Evolutionary conservation across 2,329 filamentous ascomycete genomes (phyloP).

Genomic region (Colletotrichum costaricense): DNA sequence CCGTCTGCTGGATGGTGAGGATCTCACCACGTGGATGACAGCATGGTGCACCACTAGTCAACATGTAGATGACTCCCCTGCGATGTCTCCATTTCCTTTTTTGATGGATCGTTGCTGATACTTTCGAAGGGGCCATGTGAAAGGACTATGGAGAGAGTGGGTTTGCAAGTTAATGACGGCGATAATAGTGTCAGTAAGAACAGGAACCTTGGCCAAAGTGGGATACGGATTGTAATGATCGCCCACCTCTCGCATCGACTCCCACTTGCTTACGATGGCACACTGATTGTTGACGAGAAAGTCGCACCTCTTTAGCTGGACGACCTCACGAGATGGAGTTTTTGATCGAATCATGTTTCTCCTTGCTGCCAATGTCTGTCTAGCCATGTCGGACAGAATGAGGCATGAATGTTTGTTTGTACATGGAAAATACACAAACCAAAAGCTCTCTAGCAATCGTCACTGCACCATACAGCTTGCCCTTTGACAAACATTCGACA

Average conservation of each 20-base stretch:
- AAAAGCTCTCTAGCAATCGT: not conserved
- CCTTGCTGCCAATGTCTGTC: not conserved
- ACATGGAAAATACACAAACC: constrained; percentile 3
- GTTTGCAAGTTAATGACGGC: no score
- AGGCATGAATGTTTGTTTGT: constrained; percentile 8
- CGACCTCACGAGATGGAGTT: not conserved
- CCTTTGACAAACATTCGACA: not conserved
- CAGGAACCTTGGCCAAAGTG: no score
- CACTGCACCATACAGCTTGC: constrained; percentile 3
- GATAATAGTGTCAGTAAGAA: no score
- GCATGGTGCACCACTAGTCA: no score
- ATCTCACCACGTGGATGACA: no score
- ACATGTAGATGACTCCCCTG: no score
- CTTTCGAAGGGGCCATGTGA: no score
- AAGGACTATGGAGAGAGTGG: no score
- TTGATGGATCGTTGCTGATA: no score
- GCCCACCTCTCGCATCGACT: not conserved
- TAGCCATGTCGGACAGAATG: not conserved
- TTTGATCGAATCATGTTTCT: not conserved
- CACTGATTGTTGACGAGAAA: not conserved
- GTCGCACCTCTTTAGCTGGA: not conserved
- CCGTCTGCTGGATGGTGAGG: no score
- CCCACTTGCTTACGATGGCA: not conserved
- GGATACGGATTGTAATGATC: no score
- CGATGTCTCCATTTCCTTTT: no score